These are phyloP conservation scores for Apophysomyces sp. DNA, from an alignment of 371 early-diverging fungal species.

Conservation along the genomic window DNA sequence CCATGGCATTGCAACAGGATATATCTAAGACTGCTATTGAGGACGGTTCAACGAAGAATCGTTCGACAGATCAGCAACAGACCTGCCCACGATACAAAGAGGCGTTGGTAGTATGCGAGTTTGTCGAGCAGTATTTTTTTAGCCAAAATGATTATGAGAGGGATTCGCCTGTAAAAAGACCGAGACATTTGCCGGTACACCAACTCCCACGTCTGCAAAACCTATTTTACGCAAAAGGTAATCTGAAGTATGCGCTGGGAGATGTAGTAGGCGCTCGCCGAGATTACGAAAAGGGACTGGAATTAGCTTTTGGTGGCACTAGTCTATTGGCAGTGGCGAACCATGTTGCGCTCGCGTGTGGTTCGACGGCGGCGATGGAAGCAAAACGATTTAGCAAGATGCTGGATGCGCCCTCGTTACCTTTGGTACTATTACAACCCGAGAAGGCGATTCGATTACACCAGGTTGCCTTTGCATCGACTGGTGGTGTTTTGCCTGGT, in stretches of 20 bases:
- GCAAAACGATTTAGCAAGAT: constrained; percentile 18
- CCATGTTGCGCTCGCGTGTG: constrained; percentile 38
- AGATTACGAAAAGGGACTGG: constrained; percentile 80
- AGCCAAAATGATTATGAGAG: not conserved
- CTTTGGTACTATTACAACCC: constrained; percentile 65
- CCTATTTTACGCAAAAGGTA: constrained; percentile 84
- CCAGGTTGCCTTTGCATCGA: constrained; percentile 58
- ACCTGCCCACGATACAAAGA: constrained; percentile 66
- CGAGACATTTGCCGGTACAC: constrained; percentile 48
- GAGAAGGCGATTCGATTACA: constrained; percentile 64
- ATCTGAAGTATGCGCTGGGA: constrained; percentile 75
- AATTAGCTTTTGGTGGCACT: constrained; percentile 75
- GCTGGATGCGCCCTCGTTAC: constrained; percentile 28
- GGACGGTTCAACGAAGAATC: not conserved
- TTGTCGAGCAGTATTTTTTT: constrained; percentile 69
- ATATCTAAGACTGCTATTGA: constrained; percentile 7
- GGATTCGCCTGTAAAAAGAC: constrained; percentile 20
- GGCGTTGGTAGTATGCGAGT: constrained; percentile 80
- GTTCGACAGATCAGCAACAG: not conserved
- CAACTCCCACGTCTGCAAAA: constrained; percentile 73
- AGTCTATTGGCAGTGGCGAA: constrained; percentile 58
- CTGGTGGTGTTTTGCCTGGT: constrained; percentile 66
- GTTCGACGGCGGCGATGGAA: constrained; percentile 24
- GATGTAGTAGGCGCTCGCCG: constrained; percentile 70
- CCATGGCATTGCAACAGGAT: constrained; percentile 22